Evolutionary conservation across 306 rosid genomes (phyloP).

Genomic region (Phaseolus lunatus): DNA sequence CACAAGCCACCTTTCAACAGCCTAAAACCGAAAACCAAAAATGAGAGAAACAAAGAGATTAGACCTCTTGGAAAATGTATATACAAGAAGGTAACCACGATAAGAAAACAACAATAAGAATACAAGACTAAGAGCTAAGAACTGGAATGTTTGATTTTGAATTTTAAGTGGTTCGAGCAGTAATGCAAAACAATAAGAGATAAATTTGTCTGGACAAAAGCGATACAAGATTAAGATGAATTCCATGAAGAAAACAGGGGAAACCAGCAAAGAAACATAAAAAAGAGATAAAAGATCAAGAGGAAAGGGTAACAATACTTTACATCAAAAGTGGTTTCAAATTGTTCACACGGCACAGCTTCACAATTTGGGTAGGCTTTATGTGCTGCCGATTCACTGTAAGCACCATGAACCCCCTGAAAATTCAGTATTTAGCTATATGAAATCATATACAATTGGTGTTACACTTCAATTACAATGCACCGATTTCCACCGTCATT

Average conservation of each 20-base stretch:
- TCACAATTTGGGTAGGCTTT: constrained; percentile 97
- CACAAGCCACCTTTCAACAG: constrained; percentile 93
- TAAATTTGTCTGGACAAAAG: constrained; percentile 1
- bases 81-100: constrained; percentile 9
- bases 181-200: background rate
- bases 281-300: background rate
- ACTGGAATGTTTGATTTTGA: constrained; percentile 6
- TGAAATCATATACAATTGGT: background rate
- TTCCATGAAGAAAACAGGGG: background rate
- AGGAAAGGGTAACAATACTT: constrained; percentile 17
- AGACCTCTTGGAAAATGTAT: constrained; percentile 28
- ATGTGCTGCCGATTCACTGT: constrained; percentile 88
- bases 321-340: constrained; percentile 91
- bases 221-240: constrained; percentile 1
- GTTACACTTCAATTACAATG: background rate
- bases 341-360: constrained; percentile 96
- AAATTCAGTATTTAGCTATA: constrained; percentile 39
- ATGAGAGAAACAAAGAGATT: constrained; percentile 25
- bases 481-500: background rate
- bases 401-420: constrained; percentile 94
- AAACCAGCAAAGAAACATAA: constrained; percentile 3
- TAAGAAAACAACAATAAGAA: constrained; percentile 37
- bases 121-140: background rate
- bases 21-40: constrained; percentile 50
- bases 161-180: background rate